These are phyloP conservation scores for Auricularia cornea DNA, from an alignment of 768 basidiomycete genomes.

Conservation along the genomic window DNA sequence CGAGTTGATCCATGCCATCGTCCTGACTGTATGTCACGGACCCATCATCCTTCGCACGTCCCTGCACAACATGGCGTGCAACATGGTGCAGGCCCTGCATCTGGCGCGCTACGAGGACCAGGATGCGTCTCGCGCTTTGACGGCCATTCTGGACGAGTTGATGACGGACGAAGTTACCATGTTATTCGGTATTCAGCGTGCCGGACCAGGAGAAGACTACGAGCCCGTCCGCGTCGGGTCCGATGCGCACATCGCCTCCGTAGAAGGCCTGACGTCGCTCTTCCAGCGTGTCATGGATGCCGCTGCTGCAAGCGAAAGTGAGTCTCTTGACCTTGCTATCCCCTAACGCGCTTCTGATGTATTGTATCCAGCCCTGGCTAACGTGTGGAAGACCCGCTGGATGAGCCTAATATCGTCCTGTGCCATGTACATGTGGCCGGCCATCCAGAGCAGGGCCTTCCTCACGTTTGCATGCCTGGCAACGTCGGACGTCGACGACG, in stretches of 20 bases:
- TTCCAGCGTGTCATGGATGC: constrained; percentile 56
- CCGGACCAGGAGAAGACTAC: constrained; percentile 57
- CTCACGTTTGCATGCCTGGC: constrained; percentile 74
- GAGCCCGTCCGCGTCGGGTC: constrained; percentile 48
- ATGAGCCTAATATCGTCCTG: constrained; percentile 83
- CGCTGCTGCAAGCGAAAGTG: constrained; percentile 63
- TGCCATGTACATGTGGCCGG: constrained; percentile 82
- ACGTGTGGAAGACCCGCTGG: constrained; percentile 90
- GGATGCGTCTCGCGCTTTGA: constrained; percentile 45
- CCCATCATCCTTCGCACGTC: constrained; percentile 67
- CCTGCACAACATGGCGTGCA: constrained; percentile 73
- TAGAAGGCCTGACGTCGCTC: constrained; percentile 57
- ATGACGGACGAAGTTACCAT: constrained; percentile 48
- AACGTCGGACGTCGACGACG: constrained; percentile 80
- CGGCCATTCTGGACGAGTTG: constrained; percentile 53
- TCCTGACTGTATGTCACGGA: constrained; percentile 66
- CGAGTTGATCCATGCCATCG: constrained; percentile 73
- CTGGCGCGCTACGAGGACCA: constrained; percentile 52
- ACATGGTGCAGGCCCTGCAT: constrained; percentile 74
- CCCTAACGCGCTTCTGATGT: not conserved
- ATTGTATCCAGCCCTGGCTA: constrained; percentile 49
- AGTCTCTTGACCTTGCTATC: constrained; percentile 10
- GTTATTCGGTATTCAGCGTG: constrained; percentile 67
- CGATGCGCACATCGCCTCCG: constrained; percentile 40
- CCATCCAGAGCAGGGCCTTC: constrained; percentile 81